Conservation (phyloP, 176 grass and related monocot genomes). For the Triticum monococcum region DNA sequence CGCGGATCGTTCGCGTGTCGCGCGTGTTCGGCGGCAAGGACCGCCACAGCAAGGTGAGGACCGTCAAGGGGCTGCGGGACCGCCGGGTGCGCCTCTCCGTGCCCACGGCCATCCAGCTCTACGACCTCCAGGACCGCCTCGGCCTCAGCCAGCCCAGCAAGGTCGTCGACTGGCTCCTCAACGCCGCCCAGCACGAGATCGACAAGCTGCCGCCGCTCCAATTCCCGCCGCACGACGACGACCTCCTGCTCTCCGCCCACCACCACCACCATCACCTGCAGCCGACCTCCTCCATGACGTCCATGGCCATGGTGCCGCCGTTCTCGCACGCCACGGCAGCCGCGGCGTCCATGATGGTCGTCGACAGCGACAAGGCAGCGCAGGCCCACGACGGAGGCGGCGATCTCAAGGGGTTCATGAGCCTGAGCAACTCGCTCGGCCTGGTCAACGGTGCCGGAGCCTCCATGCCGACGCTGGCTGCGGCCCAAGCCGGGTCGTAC, state of each 20-base stretch:
- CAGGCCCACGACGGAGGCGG: neutral
- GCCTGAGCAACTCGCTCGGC: constrained; percentile 32
- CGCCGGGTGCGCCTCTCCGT: constrained; percentile 86
- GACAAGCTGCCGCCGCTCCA: constrained; percentile 92
- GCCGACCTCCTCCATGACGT: neutral
- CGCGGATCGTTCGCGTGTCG: constrained; percentile 88
- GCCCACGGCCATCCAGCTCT: constrained; percentile 91
- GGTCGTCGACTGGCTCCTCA: constrained; percentile 93
- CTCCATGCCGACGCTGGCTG: constrained; percentile 34
- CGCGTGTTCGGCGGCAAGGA: constrained; percentile 93
- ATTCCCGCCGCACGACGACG: constrained; percentile 54
- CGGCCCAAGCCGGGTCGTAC: constrained; percentile 32
- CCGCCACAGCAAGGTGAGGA: constrained; percentile 92
- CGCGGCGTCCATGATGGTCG: constrained; percentile 2
- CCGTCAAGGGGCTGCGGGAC: constrained; percentile 80
- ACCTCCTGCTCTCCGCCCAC: constrained; percentile 32
- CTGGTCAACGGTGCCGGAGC: constrained; percentile 16
- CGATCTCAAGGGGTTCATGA: constrained; percentile 44
- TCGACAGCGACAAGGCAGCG: neutral
- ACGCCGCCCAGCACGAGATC: constrained; percentile 86
- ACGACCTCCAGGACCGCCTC: constrained; percentile 94
- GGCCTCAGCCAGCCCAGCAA: constrained; percentile 96
- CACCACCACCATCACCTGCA: constrained; percentile 26
- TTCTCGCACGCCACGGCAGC: neutral
- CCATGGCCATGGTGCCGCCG: constrained; percentile 23